phyloP scores from a whole-genome alignment of 2,329 filamentous ascomycete genomes.

The Pseudogymnoascus sp. region DNA sequence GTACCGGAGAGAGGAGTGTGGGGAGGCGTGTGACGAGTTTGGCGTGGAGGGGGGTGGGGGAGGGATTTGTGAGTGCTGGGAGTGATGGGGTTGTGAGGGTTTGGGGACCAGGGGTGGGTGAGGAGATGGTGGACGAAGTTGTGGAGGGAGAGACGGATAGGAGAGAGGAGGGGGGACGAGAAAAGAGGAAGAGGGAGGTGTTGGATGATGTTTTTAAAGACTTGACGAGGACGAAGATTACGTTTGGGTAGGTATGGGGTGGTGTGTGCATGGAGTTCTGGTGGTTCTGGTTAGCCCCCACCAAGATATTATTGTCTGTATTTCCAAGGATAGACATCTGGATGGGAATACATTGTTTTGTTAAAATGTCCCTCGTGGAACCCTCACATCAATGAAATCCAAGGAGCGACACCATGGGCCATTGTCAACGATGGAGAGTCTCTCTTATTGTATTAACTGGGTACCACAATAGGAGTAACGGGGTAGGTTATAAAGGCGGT shows the following conservation, averaged over 20 bases:
- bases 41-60: conserved; percentile 60
- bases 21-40: conserved; percentile 65
- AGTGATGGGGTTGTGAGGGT: conserved; percentile 73
- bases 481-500: too few species aligned
- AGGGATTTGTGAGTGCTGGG: conserved; percentile 72
- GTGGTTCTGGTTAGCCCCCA: neutral
- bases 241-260: conserved; percentile 37
- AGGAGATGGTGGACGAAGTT: conserved; percentile 41
- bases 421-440: neutral
- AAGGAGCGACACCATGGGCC: neutral
- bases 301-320: neutral
- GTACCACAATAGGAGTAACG: too few species aligned
- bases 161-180: conserved; percentile 40
- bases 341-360: neutral
- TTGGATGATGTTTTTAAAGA: conserved; percentile 73
- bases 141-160: conserved; percentile 26
- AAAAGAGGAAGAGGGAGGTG: conserved; percentile 65
- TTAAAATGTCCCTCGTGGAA: too few species aligned
- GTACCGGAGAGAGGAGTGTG: conserved; percentile 47
- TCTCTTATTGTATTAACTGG: neutral
- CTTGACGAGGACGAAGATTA: conserved; percentile 64
- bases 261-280: neutral
- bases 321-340: neutral
- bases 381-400: neutral
- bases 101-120: conserved; percentile 58